Conservation (phyloP, 2,329 filamentous ascomycete species). For the Botrytis porri region DNA sequence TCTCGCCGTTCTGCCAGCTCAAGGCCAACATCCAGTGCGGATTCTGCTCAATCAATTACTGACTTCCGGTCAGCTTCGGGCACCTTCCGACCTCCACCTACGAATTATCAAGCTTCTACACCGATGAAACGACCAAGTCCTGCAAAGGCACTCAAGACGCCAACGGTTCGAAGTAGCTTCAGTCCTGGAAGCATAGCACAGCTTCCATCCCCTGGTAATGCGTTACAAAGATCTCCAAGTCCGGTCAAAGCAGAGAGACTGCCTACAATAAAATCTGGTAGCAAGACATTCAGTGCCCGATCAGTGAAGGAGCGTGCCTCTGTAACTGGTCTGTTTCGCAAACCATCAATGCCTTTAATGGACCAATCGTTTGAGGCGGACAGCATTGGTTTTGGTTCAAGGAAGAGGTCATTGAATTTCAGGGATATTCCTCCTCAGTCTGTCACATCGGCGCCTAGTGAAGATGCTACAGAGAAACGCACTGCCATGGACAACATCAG, state of each 20-base stretch:
- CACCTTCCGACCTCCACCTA: conserved; percentile 45
- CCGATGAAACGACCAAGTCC: conserved; percentile 41
- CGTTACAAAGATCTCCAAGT: conserved; percentile 38
- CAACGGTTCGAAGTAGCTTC: conserved; percentile 31
- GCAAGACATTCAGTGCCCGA: conserved; percentile 48
- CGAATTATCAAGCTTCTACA: conserved; percentile 45
- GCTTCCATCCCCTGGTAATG: conserved; percentile 39
- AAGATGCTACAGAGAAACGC: conserved; percentile 37
- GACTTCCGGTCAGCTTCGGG: conserved; percentile 47
- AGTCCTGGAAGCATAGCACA: conserved; percentile 32
- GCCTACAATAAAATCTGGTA: conserved; percentile 40
- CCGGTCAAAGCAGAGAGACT: conserved; percentile 35
- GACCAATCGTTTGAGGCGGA: conserved; percentile 34
- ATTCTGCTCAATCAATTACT: conserved; percentile 40
- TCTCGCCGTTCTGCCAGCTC: conserved; percentile 49
- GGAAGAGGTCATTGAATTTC: conserved; percentile 32
- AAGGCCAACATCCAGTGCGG: conserved; percentile 55
- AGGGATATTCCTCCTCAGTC: conserved; percentile 30
- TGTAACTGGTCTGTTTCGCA: conserved; percentile 52
- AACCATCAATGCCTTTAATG: conserved; percentile 50
- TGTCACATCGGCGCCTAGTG: conserved; percentile 30
- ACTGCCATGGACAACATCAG: conserved; percentile 28
- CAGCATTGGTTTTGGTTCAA: conserved; percentile 27
- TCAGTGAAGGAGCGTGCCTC: conserved; percentile 52
- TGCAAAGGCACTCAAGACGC: conserved; percentile 41